Conservation (phyloP, 139 green algal species). For the Coelastrella sp. region DNA sequence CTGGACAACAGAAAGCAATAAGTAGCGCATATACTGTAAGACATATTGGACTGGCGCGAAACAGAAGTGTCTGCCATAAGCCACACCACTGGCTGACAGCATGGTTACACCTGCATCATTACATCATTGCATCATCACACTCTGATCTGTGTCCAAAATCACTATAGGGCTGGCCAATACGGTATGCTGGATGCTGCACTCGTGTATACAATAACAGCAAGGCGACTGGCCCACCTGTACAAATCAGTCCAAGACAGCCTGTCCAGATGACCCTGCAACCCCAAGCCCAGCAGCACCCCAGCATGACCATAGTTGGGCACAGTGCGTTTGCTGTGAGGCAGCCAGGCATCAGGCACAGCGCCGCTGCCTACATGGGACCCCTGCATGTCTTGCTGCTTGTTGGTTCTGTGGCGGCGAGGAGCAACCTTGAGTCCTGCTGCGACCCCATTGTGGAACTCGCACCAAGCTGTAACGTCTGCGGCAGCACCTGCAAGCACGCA, state of each 20-base stretch:
- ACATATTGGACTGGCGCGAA: no score
- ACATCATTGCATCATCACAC: no score
- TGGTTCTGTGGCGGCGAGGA: background rate
- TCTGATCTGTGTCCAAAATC: no score
- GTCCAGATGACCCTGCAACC: constrained; percentile 78
- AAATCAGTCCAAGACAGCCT: constrained; percentile 62
- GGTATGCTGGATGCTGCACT: no score
- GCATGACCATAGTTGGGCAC: constrained; percentile 84
- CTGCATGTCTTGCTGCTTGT: constrained; percentile 3
- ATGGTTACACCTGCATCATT: no score
- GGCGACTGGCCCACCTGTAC: constrained; percentile 51
- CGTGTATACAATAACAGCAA: no score
- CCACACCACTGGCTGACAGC: no score
- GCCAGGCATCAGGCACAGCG: constrained; percentile 33
- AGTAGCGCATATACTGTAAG: no score
- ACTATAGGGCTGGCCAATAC: no score
- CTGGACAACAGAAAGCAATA: background rate
- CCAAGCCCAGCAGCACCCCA: constrained; percentile 92
- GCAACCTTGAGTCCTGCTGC: constrained; percentile 81
- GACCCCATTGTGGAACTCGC: constrained; percentile 98
- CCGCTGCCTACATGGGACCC: background rate
- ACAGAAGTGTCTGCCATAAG: no score
- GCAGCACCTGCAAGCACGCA: constrained; percentile 67
- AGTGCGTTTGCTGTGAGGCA: constrained; percentile 79
- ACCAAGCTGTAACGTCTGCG: constrained; percentile 87